Base-by-base conservation (phyloP, 1,139 yeast genomes). In the Sugiyamaella sp. region DNA sequence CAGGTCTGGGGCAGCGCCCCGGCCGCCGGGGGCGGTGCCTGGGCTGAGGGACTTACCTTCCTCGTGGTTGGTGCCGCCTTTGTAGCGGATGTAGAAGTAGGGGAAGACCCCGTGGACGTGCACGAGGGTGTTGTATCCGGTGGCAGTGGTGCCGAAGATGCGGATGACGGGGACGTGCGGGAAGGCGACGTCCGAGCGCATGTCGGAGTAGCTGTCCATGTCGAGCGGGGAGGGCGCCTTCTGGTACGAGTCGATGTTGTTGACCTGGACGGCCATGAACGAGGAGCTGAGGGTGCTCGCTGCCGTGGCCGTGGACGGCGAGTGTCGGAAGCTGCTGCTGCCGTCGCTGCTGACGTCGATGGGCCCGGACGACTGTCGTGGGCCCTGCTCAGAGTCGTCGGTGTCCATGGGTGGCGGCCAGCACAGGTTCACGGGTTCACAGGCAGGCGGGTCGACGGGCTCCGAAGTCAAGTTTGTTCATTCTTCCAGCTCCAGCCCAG, bases 21-120 rank as follows among this genome's bases (percentile, higher is more conserved):
- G 14, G 19, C 8, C 38, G 14, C 17, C 38, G 12, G 38, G 12
- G 38, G 14, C 38, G 12, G 5, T 3, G 10, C 40, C 35, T 29
- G 32, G 40, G 29, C 21, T 9, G 29, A n/a, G 32, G 16, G 21
- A 27, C 61, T 43, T 59, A 60, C 64, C 62, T 2, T 61, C 56
- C 3, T 60, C 62, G 8, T 60, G 59, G 38, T 63, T 63, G 6
- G 69, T 58, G 1, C 70, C 61, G 0, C 80, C 82, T 43, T 71
- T 72, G 61, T 79, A 85, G 40, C 81, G 82, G 2, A 91, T 74
- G 64, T 80, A 90, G 5, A 93, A 63, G 65, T 93, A 93, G 0
- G 98, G 99, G 60, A 77, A 88, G 21, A 81, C 81, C 51, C 95
- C 93, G 71, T 91, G 98, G 9, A 95, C 74, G 67, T 93, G 97